Evolutionary conservation across 2,329 filamentous ascomycete species (phyloP).

Genomic region (Dichotomopilus funicola): DNA sequence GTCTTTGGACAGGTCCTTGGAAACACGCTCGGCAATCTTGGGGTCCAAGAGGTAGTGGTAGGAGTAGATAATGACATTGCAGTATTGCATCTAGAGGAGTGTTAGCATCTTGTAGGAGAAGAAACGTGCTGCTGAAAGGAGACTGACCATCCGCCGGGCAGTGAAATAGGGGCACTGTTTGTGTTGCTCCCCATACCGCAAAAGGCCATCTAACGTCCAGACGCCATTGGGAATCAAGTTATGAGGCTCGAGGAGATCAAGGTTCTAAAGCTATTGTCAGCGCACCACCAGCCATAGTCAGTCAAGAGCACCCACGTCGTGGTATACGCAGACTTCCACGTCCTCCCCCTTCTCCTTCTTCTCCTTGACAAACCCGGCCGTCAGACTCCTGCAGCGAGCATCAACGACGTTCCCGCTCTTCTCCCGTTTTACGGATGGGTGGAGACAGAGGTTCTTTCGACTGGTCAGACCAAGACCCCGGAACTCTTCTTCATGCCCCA

Average conservation of each 20-base stretch:
- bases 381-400: conserved; percentile 89
- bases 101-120: background rate
- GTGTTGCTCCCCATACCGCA: conserved; percentile 86
- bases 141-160: conserved; percentile 75
- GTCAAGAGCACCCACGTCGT: conserved; percentile 57
- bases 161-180: conserved; percentile 99
- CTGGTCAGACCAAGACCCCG: conserved; percentile 86
- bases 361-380: conserved; percentile 94
- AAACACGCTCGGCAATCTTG: conserved; percentile 94
- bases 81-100: conserved; percentile 76
- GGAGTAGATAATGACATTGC: conserved; percentile 99
- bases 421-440: conserved; percentile 91
- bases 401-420: conserved; percentile 94
- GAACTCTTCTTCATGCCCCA: conserved; percentile 91
- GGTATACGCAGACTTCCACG: conserved; percentile 90
- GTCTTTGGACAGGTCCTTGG: conserved; percentile 92
- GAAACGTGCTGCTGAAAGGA: background rate
- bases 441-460: conserved; percentile 93
- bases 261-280: conserved; percentile 52
- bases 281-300: background rate
- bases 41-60: conserved; percentile 97
- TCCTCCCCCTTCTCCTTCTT: conserved; percentile 94
- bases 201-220: conserved; percentile 85
- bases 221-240: conserved; percentile 92
- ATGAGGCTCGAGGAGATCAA: conserved; percentile 89